phyloP scores from a whole-genome alignment of 2,329 filamentous ascomycete species.

The Penicillium nordicum region DNA sequence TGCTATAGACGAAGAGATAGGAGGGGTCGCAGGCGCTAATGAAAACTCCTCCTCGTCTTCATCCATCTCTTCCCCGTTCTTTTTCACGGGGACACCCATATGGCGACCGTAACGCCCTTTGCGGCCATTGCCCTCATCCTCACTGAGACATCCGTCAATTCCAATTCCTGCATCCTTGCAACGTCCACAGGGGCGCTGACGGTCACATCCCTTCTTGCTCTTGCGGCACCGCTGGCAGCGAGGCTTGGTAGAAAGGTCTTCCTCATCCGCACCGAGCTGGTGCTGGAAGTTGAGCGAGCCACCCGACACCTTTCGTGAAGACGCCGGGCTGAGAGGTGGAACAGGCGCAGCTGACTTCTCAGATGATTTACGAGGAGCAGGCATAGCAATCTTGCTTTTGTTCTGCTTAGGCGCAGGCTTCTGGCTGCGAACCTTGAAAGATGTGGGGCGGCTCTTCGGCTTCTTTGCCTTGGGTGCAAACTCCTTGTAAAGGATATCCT shows the following conservation, averaged over 20 bases:
- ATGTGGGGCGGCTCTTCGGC: constrained; percentile 48
- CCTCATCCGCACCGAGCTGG: constrained; percentile 66
- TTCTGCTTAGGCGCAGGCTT: constrained; percentile 30
- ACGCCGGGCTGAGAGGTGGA: constrained; percentile 40
- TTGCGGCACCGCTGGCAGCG: constrained; percentile 98
- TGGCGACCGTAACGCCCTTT: constrained; percentile 83
- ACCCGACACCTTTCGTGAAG: constrained; percentile 51
- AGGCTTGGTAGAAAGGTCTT: constrained; percentile 90
- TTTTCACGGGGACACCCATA: constrained; percentile 66
- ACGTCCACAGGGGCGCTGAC: constrained; percentile 88
- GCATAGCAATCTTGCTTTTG: constrained; percentile 37
- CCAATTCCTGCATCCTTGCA: constrained; percentile 95
- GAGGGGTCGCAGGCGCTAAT: constrained; percentile 31
- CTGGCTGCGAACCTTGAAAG: constrained; percentile 28
- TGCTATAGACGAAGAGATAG: constrained; percentile 33
- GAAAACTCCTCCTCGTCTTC: constrained; percentile 54
- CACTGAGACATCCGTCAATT: constrained; percentile 90
- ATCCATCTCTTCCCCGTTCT: constrained; percentile 43
- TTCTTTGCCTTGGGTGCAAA: constrained; percentile 50
- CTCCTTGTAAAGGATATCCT: constrained; percentile 36
- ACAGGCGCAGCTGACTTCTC: constrained; percentile 30
- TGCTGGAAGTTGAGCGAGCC: constrained; percentile 64
- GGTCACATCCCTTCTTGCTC: constrained; percentile 98
- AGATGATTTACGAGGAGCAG: constrained; percentile 37
- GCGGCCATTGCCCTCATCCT: constrained; percentile 95